Conservation (phyloP, 768 basidiomycete genomes). For the Suillus americanus region DNA sequence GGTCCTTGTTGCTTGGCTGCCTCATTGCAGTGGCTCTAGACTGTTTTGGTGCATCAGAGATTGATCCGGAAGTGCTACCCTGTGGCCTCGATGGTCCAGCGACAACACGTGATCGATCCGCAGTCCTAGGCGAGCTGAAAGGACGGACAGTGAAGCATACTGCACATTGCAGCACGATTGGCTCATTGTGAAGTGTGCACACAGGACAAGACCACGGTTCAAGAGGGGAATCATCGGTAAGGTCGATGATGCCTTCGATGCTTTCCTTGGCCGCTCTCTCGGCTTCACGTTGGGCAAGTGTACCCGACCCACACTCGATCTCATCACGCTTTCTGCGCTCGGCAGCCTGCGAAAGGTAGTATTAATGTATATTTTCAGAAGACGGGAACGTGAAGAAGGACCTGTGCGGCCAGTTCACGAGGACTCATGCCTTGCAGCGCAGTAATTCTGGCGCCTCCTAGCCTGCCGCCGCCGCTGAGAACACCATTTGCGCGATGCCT, state of each 20-base stretch:
- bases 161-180: constrained; percentile 49
- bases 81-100: constrained; percentile 28
- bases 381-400: constrained; percentile 31
- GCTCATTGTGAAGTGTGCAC: constrained; percentile 64
- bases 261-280: constrained; percentile 71
- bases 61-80: not conserved
- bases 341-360: constrained; percentile 64
- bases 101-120: not conserved
- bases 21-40: not conserved
- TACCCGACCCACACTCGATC: constrained; percentile 68
- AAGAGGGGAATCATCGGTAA: constrained; percentile 39
- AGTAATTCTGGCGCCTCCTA: constrained; percentile 51
- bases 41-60: not conserved
- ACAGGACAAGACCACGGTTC: constrained; percentile 45
- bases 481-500: constrained; percentile 46
- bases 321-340: constrained; percentile 76
- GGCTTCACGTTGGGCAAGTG: constrained; percentile 56
- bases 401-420: constrained; percentile 72
- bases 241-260: constrained; percentile 54
- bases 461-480: constrained; percentile 53
- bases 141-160: constrained; percentile 47
- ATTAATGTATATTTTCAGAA: not conserved
- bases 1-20: constrained; percentile 9
- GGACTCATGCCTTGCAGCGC: constrained; percentile 48
- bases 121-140: constrained; percentile 13